Conservation (phyloP, 176 grass and related monocot genomes). For the Musa troglodytarum region DNA sequence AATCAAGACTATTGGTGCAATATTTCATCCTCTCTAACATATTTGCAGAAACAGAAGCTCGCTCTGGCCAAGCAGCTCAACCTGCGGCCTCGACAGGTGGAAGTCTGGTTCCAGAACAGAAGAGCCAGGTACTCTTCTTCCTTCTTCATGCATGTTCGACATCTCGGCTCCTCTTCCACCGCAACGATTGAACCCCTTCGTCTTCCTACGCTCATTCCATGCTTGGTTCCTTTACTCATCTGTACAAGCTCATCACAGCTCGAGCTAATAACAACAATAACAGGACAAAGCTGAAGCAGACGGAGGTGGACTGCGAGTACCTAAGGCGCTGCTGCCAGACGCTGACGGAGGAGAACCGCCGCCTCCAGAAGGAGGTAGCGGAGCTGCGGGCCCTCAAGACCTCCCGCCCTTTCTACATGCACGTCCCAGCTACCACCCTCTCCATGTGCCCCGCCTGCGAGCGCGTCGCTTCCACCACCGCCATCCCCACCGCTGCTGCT, state of each 20-base stretch:
- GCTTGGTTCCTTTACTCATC: background rate
- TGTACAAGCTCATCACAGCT: too few relatives aligned
- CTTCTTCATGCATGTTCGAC: background rate
- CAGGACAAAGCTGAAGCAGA: slow-evolving; percentile 99
- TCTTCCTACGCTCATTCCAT: background rate
- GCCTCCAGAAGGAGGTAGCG: slow-evolving; percentile 89
- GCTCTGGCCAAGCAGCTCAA: slow-evolving; percentile 16
- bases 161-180: too few relatives aligned
- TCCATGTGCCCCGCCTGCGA: slow-evolving; percentile 98
- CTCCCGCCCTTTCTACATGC: slow-evolving; percentile 81
- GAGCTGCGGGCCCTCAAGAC: slow-evolving; percentile 90
- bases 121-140: background rate
- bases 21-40: background rate
- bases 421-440: slow-evolving; percentile 81
- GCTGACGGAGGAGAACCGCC: slow-evolving; percentile 94
- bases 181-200: background rate
- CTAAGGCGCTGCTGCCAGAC: slow-evolving; percentile 93
- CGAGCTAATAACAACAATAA: too few relatives aligned
- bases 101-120: slow-evolving; percentile 19
- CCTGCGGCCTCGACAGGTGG: slow-evolving; percentile 11
- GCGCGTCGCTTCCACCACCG: slow-evolving; percentile 40
- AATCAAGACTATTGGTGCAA: background rate
- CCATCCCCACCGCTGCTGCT: background rate
- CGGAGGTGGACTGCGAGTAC: slow-evolving; percentile 96
- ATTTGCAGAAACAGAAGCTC: slow-evolving; percentile 6